Conservation (phyloP, 2,329 filamentous ascomycete genomes). For the Cladosporium sp. region DNA sequence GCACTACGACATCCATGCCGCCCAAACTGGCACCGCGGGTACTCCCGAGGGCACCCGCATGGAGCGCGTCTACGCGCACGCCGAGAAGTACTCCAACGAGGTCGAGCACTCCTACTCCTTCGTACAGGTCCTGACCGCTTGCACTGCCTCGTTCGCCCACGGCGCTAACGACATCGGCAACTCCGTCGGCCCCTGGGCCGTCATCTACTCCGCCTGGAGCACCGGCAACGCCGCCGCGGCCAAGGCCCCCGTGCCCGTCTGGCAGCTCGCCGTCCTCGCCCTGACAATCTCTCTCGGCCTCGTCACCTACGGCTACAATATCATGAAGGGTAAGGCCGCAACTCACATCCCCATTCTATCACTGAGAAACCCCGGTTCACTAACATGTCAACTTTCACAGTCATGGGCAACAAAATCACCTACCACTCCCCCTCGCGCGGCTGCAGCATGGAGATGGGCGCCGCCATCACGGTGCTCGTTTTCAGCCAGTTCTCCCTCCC, state of each 20-base stretch:
- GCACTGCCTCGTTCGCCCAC: slow-evolving; percentile 67
- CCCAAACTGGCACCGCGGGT: slow-evolving; percentile 62
- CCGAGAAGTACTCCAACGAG: slow-evolving; percentile 56
- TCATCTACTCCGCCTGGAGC: slow-evolving; percentile 56
- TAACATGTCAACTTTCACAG: slow-evolving; percentile 9
- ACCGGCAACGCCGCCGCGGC: slow-evolving; percentile 43
- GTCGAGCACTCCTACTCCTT: slow-evolving; percentile 61
- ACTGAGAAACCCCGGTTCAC: background rate
- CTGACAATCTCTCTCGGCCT: slow-evolving; percentile 50
- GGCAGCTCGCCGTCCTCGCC: slow-evolving; percentile 68
- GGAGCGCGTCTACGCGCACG: slow-evolving; percentile 50
- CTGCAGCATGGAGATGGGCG: slow-evolving; percentile 56
- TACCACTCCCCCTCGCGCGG: slow-evolving; percentile 54
- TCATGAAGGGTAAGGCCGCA: slow-evolving; percentile 52
- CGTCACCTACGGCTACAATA: slow-evolving; percentile 59
- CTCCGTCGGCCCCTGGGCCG: slow-evolving; percentile 57
- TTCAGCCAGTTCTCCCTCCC: slow-evolving; percentile 58
- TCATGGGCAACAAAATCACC: slow-evolving; percentile 55
- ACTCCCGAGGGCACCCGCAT: slow-evolving; percentile 70
- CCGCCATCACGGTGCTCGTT: slow-evolving; percentile 57
- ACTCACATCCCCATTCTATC: slow-evolving; percentile 48
- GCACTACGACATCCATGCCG: slow-evolving; percentile 76
- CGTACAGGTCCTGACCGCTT: slow-evolving; percentile 60
- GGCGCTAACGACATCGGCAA: slow-evolving; percentile 62
- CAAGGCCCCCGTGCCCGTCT: slow-evolving; percentile 63